These are phyloP conservation scores for Penicillium macrosclerotiorum DNA, from an alignment of 495 filamentous ascomycete species.

Conservation along the genomic window DNA sequence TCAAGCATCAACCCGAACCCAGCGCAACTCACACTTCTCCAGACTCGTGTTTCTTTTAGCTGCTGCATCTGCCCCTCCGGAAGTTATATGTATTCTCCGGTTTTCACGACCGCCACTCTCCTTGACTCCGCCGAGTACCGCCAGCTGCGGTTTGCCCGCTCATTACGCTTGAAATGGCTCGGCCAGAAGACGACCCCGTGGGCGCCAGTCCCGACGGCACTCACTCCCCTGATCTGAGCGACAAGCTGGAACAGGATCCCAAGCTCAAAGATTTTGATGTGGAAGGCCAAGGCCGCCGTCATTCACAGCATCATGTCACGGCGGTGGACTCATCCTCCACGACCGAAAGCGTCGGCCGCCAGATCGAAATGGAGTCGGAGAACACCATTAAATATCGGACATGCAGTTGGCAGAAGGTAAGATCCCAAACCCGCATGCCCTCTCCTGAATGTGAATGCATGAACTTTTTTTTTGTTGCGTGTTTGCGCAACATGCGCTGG, in stretches of 20 bases:
- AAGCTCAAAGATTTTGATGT: constrained; percentile 36
- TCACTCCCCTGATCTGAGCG: constrained; percentile 21
- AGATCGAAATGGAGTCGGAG: constrained; percentile 73
- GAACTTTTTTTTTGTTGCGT: too few relatives aligned
- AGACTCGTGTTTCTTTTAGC: background rate
- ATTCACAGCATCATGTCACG: constrained; percentile 15
- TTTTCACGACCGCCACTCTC: constrained; percentile 20
- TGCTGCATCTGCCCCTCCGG: background rate
- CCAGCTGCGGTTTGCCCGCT: constrained; percentile 40
- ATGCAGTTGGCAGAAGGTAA: constrained; percentile 85
- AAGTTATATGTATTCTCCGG: constrained; percentile 37
- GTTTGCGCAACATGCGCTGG: too few relatives aligned
- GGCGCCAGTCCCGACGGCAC: constrained; percentile 16
- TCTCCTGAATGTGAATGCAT: too few relatives aligned
- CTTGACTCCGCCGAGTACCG: constrained; percentile 32
- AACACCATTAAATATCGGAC: constrained; percentile 84
- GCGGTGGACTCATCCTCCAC: constrained; percentile 32
- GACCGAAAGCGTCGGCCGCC: constrained; percentile 58
- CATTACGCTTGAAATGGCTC: constrained; percentile 40
- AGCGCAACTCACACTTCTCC: background rate
- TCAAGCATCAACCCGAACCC: background rate
- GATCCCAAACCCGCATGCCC: too few relatives aligned
- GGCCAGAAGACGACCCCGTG: constrained; percentile 23
- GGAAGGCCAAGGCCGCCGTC: constrained; percentile 29
- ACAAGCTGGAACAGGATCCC: constrained; percentile 22